A percentile compares a stretch with the other conserved stretches of the same genome.
Conservation (phyloP, 176 grass and related monocot species). For the Typha latifolia region DNA sequence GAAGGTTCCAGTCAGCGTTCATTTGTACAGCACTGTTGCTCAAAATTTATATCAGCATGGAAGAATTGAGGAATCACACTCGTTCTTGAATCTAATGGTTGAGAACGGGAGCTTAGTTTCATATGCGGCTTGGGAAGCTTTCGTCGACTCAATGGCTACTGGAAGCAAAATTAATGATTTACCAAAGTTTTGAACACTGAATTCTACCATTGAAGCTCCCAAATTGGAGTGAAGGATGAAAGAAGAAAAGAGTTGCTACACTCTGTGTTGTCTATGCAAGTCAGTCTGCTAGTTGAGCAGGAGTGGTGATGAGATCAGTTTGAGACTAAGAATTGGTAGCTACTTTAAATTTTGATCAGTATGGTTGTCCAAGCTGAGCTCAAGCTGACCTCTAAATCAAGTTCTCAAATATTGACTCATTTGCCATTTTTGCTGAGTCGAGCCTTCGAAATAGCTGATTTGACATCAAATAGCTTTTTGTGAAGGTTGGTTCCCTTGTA, state of each 20-base stretch:
- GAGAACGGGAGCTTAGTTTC: conserved; percentile 14
- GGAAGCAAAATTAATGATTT: background rate
- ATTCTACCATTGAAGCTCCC: background rate
- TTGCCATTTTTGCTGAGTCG: too few relatives aligned
- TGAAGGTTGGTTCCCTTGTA: background rate
- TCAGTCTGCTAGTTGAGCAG: too few relatives aligned
- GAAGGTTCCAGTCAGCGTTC: background rate
- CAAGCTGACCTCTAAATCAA: too few relatives aligned
- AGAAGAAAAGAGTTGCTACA: too few relatives aligned
- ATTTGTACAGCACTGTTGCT: conserved; percentile 6
- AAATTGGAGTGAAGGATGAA: too few relatives aligned
- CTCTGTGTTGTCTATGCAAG: too few relatives aligned
- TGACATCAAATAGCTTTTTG: background rate
- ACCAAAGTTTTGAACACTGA: background rate
- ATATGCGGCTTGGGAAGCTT: conserved; percentile 1
- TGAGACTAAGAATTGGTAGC: too few relatives aligned
- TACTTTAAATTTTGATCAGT: too few relatives aligned
- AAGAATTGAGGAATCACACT: background rate
- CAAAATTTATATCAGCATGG: background rate
- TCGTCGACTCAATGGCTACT: background rate
- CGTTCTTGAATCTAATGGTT: conserved; percentile 9
- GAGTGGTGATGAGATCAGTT: too few relatives aligned
- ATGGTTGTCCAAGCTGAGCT: too few relatives aligned
- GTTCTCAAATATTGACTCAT: too few relatives aligned
- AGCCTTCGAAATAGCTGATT: background rate